These are phyloP conservation scores for Pugionium cornutum DNA, from an alignment of 345 rosid genomes.

Conservation along the genomic window DNA sequence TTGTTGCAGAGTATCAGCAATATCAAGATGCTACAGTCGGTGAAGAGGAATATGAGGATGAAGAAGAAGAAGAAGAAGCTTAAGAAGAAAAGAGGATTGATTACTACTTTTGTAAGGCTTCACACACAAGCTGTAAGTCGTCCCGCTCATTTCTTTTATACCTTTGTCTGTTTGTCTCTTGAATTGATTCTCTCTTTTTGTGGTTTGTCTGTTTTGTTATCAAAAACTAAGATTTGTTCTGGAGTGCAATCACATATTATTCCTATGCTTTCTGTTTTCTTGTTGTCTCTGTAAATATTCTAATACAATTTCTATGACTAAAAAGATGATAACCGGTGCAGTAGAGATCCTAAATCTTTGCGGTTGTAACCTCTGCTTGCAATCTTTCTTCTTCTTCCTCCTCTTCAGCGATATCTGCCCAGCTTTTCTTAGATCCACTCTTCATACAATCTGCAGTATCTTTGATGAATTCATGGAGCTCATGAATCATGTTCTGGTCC, in stretches of 20 bases:
- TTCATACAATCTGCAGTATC: constrained; percentile 25
- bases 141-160: background rate
- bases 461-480: constrained; percentile 33
- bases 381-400: constrained; percentile 46
- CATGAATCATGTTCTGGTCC: constrained; percentile 38
- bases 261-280: constrained; percentile 29
- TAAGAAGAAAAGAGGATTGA: background rate
- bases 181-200: background rate
- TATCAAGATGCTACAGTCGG: constrained; percentile 42
- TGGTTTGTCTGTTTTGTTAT: background rate
- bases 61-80: constrained; percentile 19
- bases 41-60: constrained; percentile 38
- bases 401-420: constrained; percentile 87
- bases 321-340: constrained; percentile 14
- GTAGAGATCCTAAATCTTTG: background rate
- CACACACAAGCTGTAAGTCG: background rate
- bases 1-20: constrained; percentile 41
- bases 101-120: background rate
- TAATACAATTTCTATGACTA: constrained; percentile 16
- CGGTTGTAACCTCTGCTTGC: background rate
- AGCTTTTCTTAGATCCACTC: constrained; percentile 50
- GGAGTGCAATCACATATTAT: constrained; percentile 26
- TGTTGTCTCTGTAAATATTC: constrained; percentile 25
- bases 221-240: constrained; percentile 26
- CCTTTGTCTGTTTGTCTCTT: background rate